Conservation (phyloP, 495 filamentous ascomycete genomes). For the Annulohypoxylon moriforme region DNA sequence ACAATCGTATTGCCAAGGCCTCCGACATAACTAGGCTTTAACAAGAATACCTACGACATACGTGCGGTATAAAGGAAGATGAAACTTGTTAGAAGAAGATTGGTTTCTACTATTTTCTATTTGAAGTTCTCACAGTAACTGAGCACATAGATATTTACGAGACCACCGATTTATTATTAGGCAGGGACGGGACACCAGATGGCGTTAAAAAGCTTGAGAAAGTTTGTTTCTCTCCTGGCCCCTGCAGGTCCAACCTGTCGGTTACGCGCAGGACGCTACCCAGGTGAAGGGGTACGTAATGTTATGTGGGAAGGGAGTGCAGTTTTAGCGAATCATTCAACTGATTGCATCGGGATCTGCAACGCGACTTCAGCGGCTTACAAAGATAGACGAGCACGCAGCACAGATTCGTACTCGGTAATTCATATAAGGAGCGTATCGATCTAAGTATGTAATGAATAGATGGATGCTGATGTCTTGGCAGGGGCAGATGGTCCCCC, state of each 20-base stretch:
- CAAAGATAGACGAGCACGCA: not conserved
- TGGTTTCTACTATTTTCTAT: too few species aligned
- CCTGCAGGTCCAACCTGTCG: slow-evolving; percentile 27
- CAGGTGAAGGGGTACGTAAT: slow-evolving; percentile 1
- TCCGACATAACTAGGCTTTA: not conserved
- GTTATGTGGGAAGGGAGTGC: slow-evolving; percentile 14
- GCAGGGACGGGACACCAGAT: not conserved
- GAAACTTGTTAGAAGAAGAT: too few species aligned
- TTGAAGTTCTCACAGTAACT: not conserved
- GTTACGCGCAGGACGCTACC: slow-evolving; percentile 20
- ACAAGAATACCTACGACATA: not conserved
- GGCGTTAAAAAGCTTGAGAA: not conserved
- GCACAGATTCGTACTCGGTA: slow-evolving; percentile 25
- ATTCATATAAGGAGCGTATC: slow-evolving; percentile 18
- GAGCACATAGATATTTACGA: not conserved
- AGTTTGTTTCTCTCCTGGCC: slow-evolving; percentile 20
- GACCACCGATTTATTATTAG: not conserved
- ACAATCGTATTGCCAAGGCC: not conserved
- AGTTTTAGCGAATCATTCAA: slow-evolving; percentile 27
- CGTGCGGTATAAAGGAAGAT: too few species aligned
- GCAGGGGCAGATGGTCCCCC: slow-evolving; percentile 25
- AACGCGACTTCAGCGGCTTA: slow-evolving; percentile 19
- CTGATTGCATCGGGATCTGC: slow-evolving; percentile 27
- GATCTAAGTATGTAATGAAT: slow-evolving; percentile 15
- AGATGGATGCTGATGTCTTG: slow-evolving; percentile 27